Evolutionary conservation across 2,329 filamentous ascomycete genomes (phyloP).

Genomic region (Alternaria sp.): DNA sequence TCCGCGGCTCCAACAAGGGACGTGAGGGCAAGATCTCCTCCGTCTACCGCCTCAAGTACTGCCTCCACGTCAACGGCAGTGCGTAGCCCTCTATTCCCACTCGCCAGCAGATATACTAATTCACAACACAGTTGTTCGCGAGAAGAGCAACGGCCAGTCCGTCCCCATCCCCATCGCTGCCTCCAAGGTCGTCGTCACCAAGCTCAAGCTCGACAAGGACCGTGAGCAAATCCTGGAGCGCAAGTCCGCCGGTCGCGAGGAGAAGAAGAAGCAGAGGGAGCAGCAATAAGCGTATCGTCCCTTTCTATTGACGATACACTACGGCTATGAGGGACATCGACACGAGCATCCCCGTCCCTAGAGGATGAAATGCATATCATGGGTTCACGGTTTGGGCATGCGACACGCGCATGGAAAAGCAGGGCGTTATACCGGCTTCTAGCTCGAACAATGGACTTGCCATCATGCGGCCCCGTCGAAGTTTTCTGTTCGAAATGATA

Average conservation of each 20-base stretch:
- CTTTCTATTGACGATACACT: constrained; percentile 47
- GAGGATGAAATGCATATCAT: constrained; percentile 50
- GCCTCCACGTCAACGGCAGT: constrained; percentile 90
- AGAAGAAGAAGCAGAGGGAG: constrained; percentile 70
- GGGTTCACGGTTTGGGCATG: constrained; percentile 45
- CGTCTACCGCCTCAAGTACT: constrained; percentile 83
- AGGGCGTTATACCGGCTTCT: constrained; percentile 47
- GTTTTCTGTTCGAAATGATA: constrained; percentile 41
- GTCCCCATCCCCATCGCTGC: constrained; percentile 94
- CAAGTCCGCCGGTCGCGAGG: constrained; percentile 80
- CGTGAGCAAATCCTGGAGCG: constrained; percentile 86
- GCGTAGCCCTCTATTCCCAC: constrained; percentile 21
- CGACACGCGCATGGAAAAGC: constrained; percentile 44
- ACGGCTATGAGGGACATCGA: constrained; percentile 44
- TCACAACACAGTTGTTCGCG: constrained; percentile 71
- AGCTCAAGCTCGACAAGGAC: constrained; percentile 98
- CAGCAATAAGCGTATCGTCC: constrained; percentile 53
- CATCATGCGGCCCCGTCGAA: constrained; percentile 42
- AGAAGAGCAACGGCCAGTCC: constrained; percentile 96
- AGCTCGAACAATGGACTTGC: constrained; percentile 48
- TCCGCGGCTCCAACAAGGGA: constrained; percentile 94
- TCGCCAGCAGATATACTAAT: constrained; percentile 25
- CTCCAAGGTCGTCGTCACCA: constrained; percentile 97
- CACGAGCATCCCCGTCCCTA: constrained; percentile 43
- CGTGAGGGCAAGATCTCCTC: constrained; percentile 97